A percentile compares a stretch with the other conserved stretches of the same genome.
phyloP scores from a whole-genome alignment of 768 basidiomycete genomes.

The Mycena haematopus region DNA sequence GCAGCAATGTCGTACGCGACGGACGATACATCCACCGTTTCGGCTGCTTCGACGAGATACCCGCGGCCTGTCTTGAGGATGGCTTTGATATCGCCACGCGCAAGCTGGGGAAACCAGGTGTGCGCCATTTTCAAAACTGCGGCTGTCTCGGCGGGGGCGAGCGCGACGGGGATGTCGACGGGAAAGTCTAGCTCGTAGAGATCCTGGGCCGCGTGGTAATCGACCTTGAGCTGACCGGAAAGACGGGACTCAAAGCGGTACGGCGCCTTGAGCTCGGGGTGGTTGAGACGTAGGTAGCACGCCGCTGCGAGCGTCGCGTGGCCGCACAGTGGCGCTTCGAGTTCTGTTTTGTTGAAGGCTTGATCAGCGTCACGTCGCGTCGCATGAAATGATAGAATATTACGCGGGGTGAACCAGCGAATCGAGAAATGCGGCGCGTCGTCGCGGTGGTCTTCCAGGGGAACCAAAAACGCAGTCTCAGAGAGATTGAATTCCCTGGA shows the following conservation, averaged over 20 bases:
- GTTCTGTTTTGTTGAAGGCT: background rate
- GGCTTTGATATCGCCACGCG: slow-evolving; percentile 17
- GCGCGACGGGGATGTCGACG: slow-evolving; percentile 18
- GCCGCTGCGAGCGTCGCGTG: slow-evolving; percentile 28
- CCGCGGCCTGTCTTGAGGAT: slow-evolving; percentile 15
- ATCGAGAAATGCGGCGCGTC: slow-evolving; percentile 27
- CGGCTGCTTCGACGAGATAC: slow-evolving; percentile 23
- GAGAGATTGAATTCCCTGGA: slow-evolving; percentile 29
- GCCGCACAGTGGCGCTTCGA: slow-evolving; percentile 27
- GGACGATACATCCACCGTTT: slow-evolving; percentile 21
- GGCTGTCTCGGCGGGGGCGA: slow-evolving; percentile 4
- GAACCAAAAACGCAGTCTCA: slow-evolving; percentile 27
- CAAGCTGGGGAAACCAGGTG: slow-evolving; percentile 24
- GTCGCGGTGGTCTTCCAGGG: slow-evolving; percentile 23
- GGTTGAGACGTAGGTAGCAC: slow-evolving; percentile 14
- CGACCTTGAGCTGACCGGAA: slow-evolving; percentile 24
- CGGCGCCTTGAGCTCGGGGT: slow-evolving; percentile 24
- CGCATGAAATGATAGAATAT: background rate
- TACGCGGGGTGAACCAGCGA: slow-evolving; percentile 27
- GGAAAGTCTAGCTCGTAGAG: slow-evolving; percentile 29
- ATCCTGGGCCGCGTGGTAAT: slow-evolving; percentile 14
- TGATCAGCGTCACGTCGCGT: background rate
- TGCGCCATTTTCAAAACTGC: slow-evolving; percentile 10
- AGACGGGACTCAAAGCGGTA: slow-evolving; percentile 28
- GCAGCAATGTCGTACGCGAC: slow-evolving; percentile 12